Evolutionary conservation across 2,329 filamentous ascomycete genomes (phyloP), one percentile per base, ranked within the genome.

Genomic region (Lasiodiplodia hormozganensis): DNA sequence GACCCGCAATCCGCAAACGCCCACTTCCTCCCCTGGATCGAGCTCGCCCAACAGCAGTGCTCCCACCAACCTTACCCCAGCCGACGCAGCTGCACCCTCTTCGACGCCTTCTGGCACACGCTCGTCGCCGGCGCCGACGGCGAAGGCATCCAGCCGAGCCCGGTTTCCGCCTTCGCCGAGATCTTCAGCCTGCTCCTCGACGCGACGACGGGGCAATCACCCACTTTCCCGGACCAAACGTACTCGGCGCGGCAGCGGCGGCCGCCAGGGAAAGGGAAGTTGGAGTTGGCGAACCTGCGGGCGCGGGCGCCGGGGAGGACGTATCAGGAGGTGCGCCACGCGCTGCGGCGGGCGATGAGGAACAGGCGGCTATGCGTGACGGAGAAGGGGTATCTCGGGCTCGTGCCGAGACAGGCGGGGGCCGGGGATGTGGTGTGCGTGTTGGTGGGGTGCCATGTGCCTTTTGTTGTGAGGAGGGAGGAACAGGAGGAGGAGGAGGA

Each of bases 101-200:
- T 72, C 43, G 69, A 73, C 10, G 74, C 74, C 4, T 76, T 76
- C 66, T 64, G 71, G 43, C 40, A 72, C 16, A 75, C 74, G 2
- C 65, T 76, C 18, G 38, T 74, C 0, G 73, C 73, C 0, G 73
- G 73, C 10, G 69, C 71, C 18, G 70, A 74, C 47, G 70, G 68
- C 28, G 68, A 70, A 7, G 68, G 69, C 36, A 62, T 52, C 3
- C 66, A 62, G 4, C 58, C 66, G 4, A 69, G 71, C 1, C 70
- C 73, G 23, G 23, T 2, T 23, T 23, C 23, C 23, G 71, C 74
- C 1, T 74, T 74, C 34, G 71, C 69, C 54, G 74, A 75, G 49
- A 72, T 72, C 14, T 72, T 76, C 57, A 73, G 73, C 23, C 69
- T 75, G 10, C 70, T 76, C 8, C 65, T 74, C n/a, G 73, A 76